These are phyloP conservation scores for Pseudocercospora ulei DNA, from an alignment of 2,329 filamentous ascomycete genomes.

Conservation along the genomic window DNA sequence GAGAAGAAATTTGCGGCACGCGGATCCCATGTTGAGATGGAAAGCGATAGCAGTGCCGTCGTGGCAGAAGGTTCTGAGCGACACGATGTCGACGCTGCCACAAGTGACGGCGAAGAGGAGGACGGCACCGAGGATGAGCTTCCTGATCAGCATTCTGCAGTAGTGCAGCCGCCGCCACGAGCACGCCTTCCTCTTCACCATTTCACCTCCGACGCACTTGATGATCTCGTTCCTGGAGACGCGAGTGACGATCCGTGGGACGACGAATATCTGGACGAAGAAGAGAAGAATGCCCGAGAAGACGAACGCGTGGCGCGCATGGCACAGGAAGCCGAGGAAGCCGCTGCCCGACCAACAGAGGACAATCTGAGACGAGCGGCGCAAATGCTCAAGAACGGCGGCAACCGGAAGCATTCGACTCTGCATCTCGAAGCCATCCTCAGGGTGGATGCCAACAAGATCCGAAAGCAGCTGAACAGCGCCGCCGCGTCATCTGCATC, in stretches of 20 bases:
- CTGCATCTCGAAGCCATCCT: constrained; percentile 43
- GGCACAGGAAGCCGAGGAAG: constrained; percentile 42
- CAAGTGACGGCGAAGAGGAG: not conserved
- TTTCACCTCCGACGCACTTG: constrained; percentile 21
- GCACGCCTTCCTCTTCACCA: not conserved
- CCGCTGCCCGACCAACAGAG: constrained; percentile 37
- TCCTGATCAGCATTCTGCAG: not conserved
- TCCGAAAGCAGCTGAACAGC: constrained; percentile 28
- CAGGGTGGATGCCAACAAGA: constrained; percentile 28
- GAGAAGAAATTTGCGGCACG: constrained; percentile 47
- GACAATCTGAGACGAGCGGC: constrained; percentile 40
- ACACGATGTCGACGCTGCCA: constrained; percentile 9
- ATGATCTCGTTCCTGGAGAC: constrained; percentile 22
- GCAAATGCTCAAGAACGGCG: constrained; percentile 48
- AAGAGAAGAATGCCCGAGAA: constrained; percentile 46
- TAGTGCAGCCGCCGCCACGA: not conserved
- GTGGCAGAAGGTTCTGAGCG: constrained; percentile 15
- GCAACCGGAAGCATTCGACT: constrained; percentile 51
- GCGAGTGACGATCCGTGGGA: constrained; percentile 34
- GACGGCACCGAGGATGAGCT: constrained; percentile 22
- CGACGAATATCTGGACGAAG: constrained; percentile 46
- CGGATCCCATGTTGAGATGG: constrained; percentile 38
- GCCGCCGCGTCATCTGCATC: not conserved
- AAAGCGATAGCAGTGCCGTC: constrained; percentile 19
- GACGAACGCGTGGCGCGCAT: constrained; percentile 40